Evolutionary conservation across 306 rosid genomes (phyloP).

Genomic region (Mimosa bimucronata): DNA sequence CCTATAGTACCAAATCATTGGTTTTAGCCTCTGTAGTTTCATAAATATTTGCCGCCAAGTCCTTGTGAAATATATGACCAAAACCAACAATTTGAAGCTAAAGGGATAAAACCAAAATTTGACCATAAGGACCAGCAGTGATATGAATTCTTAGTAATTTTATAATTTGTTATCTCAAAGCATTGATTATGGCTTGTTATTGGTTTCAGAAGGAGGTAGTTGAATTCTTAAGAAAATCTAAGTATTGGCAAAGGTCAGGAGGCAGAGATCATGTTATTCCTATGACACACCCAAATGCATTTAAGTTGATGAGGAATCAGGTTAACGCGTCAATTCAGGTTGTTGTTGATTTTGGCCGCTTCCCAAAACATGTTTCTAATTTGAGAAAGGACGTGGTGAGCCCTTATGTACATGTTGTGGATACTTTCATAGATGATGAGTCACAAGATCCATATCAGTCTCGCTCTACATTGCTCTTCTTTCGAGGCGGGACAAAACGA

Average conservation of each 20-base stretch:
- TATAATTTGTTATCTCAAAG: background rate
- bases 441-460: conserved; percentile 57
- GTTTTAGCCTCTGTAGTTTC: too few relatives aligned
- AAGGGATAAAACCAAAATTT: too few relatives aligned
- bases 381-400: conserved; percentile 68
- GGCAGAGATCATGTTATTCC: conserved; percentile 78
- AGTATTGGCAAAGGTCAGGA: conserved; percentile 66
- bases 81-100: too few relatives aligned
- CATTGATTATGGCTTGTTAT: conserved; percentile 16
- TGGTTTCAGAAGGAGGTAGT: conserved; percentile 56
- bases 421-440: conserved; percentile 60
- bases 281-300: conserved; percentile 79
- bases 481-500: conserved; percentile 66
- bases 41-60: too few relatives aligned
- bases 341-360: conserved; percentile 75
- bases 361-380: conserved; percentile 61
- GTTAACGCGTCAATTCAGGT: conserved; percentile 64
- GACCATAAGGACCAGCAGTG: too few relatives aligned
- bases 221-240: conserved; percentile 52
- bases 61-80: too few relatives aligned
- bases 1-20: too few relatives aligned
- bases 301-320: conserved; percentile 62
- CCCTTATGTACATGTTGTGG: conserved; percentile 73
- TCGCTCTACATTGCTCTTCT: conserved; percentile 66
- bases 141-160: background rate